A percentile compares a stretch with the other conserved stretches of the same genome.
Conservation (phyloP, 2,329 filamentous ascomycete species). For the Cordyceps pruinosa region DNA sequence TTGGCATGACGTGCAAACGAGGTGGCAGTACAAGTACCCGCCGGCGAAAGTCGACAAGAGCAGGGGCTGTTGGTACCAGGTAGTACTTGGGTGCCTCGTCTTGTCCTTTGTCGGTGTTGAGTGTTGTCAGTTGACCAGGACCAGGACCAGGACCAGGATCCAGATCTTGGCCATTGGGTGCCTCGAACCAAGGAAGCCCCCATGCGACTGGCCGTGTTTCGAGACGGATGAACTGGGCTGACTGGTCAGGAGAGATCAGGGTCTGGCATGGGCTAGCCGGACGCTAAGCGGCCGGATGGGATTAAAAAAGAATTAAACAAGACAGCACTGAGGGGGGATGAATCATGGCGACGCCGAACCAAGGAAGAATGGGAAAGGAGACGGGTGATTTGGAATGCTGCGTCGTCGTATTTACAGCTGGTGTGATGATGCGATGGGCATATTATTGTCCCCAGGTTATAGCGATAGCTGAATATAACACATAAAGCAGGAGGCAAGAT, state of each 20-base stretch:
- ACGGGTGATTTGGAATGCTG: too few species aligned
- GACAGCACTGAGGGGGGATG: neutral
- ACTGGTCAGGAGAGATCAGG: neutral
- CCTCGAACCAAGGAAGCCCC: conserved; percentile 4
- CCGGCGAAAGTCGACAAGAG: neutral
- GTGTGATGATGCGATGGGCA: too few species aligned
- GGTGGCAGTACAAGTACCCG: neutral
- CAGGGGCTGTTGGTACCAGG: neutral
- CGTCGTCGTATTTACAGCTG: too few species aligned
- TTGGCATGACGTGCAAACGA: neutral
- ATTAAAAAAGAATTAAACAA: neutral
- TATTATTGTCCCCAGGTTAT: too few species aligned
- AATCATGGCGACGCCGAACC: too few species aligned
- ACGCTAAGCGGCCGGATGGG: neutral
- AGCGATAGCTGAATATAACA: too few species aligned
- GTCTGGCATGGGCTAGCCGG: neutral
- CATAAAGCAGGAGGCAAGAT: too few species aligned
- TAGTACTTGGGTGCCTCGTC: too few species aligned
- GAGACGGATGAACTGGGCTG: neutral
- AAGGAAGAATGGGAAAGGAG: too few species aligned
- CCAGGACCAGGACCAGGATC: neutral
- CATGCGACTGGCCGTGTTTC: conserved; percentile 4
- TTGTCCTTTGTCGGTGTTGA: too few species aligned
- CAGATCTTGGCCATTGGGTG: conserved; percentile 4
- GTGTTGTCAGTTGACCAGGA: too few species aligned